Base-by-base conservation (phyloP, 306 rosid species). In the Myrica gale region DNA sequence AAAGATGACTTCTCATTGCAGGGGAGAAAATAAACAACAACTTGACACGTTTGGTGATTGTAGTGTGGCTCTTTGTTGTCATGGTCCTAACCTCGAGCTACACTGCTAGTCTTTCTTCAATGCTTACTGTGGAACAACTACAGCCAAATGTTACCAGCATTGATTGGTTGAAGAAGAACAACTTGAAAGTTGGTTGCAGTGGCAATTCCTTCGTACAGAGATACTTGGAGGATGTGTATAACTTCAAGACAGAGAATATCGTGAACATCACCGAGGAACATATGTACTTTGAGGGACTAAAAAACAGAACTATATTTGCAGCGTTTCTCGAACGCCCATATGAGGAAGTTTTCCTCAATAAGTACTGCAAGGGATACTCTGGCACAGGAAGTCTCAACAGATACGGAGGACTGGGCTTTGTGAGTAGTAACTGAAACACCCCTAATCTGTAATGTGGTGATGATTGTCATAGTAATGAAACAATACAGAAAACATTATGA, bases 401-500 rank as follows among this genome's bases (percentile, higher is more conserved):
- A 73, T 83, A 81, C 74, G 93, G 90, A 79, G 92, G 97, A 51
- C 17, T 86, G 5, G 89, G 90, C 82, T 91, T 89, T 91, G 96
- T 91, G 15, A 89, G 93, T 81, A 37, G 2, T 26, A 26, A 26
- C 32, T 26, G 32, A 26, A 26, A 26, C 32, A 26, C 32, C 32
- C 32, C 32, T 26, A 26, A 26, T 26, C 32, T 26, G 32, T 26
- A 26, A 26, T 26, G 32, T 26, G 32, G 32, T 26, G 32, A 26
- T 26, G 32, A 26, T 26, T 26, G 32, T 26, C 32, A 26, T 26
- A 26, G 32, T 26, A 26, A 26, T 26, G 32, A 26, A 26, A 26
- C 32, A 26, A 26, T 26, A 26, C 32, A 26, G 32, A 26, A 26
- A 26, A 26, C 32, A 26, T 26, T 1, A 26, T 26, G 32, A 26